Conservation (phyloP, 139 green algal species). For the Chlorella sp. region DNA sequence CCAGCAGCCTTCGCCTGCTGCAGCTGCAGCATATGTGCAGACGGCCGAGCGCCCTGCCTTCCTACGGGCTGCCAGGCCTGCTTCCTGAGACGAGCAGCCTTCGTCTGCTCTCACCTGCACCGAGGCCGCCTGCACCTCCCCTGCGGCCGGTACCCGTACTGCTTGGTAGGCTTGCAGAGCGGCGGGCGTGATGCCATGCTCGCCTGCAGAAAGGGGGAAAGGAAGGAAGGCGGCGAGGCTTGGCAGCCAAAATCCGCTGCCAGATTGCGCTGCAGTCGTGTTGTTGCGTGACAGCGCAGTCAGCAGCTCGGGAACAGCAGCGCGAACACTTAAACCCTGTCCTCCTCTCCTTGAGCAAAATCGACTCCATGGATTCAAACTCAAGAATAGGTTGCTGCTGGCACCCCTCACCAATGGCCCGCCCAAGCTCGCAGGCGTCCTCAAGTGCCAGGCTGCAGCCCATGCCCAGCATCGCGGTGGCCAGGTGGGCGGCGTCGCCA, state of each 20-base stretch:
- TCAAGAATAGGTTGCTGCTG: background rate
- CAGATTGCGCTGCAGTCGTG: background rate
- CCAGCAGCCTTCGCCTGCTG: too few relatives aligned
- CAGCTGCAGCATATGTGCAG: background rate
- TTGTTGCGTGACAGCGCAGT: background rate
- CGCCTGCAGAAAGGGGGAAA: background rate
- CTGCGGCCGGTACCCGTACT: constrained; percentile 8
- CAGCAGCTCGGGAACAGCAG: background rate
- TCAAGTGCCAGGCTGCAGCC: constrained; percentile 22
- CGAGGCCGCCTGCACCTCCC: constrained; percentile 12
- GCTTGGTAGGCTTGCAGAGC: constrained; percentile 1
- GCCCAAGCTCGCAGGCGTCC: constrained; percentile 11
- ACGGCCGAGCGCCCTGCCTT: background rate
- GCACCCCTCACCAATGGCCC: constrained; percentile 7
- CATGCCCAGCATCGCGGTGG: constrained; percentile 4
- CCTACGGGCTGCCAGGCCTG: background rate
- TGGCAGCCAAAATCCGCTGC: background rate
- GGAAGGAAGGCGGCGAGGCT: background rate
- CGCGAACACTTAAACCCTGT: background rate
- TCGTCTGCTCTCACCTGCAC: background rate
- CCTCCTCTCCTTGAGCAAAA: too few relatives aligned
- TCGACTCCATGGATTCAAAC: too few relatives aligned
- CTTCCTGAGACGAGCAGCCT: background rate
- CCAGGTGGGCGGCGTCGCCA: constrained; percentile 19
- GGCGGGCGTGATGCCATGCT: constrained; percentile 2